A percentile compares a stretch with the other conserved stretches of the same genome.
phyloP scores from a whole-genome alignment of 192 early-diverging fungal genomes.

The Globomyces pollinis-pini region DNA sequence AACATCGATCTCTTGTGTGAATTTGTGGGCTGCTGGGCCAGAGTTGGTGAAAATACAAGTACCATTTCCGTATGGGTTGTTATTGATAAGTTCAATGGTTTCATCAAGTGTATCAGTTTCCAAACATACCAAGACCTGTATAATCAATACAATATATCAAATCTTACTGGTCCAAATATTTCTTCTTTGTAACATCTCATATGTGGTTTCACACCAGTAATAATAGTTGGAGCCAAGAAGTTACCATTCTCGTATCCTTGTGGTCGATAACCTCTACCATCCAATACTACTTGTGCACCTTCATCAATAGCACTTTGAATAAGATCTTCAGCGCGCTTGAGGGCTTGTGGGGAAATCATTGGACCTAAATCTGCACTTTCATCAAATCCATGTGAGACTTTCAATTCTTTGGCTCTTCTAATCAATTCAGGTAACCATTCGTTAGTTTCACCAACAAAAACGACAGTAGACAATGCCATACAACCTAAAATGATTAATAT shows the following conservation, averaged over 20 bases:
- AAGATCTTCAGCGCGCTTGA: conserved; percentile 62
- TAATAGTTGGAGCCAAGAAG: conserved; percentile 91
- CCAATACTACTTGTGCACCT: conserved; percentile 77
- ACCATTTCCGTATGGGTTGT: conserved; percentile 76
- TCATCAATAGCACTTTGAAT: conserved; percentile 76
- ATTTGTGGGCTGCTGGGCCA: conserved; percentile 78
- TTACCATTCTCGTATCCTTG: conserved; percentile 81
- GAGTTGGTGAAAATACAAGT: conserved; percentile 78
- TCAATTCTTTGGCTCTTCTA: conserved; percentile 73
- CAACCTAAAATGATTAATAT: no score
- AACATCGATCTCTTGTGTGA: conserved; percentile 80
- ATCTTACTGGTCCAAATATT: conserved; percentile 87
- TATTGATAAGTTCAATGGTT: conserved; percentile 83
- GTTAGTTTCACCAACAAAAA: conserved; percentile 81
- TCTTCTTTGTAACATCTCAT: conserved; percentile 92
- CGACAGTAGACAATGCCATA: conserved; percentile 89
- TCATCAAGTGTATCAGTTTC: conserved; percentile 80
- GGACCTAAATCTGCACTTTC: conserved; percentile 83
- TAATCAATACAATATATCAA: conserved; percentile 29
- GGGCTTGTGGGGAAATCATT: conserved; percentile 73
- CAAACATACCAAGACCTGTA: conserved; percentile 75
- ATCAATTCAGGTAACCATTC: conserved; percentile 82
- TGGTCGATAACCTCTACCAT: conserved; percentile 70
- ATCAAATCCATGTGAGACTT: conserved; percentile 79
- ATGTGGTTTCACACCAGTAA: conserved; percentile 59